Percentiles rank a stretch among this genome's conserved stretches.
These are phyloP conservation scores for Porodaedalea pini DNA, from an alignment of 1,284 basidiomycete genomes.

Conservation along the genomic window DNA sequence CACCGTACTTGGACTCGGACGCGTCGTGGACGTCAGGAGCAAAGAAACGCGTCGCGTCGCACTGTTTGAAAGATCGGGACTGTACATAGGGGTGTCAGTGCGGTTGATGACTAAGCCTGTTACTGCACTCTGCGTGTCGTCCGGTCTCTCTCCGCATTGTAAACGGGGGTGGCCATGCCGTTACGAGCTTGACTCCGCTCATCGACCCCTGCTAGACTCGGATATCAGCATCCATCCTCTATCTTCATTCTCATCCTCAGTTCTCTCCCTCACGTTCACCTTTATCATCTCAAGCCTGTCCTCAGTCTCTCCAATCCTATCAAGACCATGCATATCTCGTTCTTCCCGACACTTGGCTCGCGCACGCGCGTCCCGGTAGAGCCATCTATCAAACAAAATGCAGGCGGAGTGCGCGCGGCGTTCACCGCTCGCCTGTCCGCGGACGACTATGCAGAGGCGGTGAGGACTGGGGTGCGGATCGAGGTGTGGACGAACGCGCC, in stretches of 20 bases:
- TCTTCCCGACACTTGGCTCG: slow-evolving; percentile 6
- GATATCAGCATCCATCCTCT: neutral
- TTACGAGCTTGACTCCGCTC: neutral
- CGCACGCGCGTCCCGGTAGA: neutral
- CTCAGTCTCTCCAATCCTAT: neutral
- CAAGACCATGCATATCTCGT: slow-evolving; percentile 7
- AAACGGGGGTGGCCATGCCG: slow-evolving; percentile 2
- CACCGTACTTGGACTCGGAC: no score
- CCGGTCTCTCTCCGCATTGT: neutral
- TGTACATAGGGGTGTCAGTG: no score
- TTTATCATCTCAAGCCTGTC: neutral
- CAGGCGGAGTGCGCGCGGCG: slow-evolving; percentile 28
- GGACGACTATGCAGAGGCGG: slow-evolving; percentile 34
- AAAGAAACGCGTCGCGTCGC: no score
- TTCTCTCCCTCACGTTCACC: neutral
- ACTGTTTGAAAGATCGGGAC: no score
- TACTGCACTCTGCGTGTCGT: no score
- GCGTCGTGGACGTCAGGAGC: no score
- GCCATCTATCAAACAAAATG: neutral
- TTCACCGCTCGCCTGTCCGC: slow-evolving; percentile 37
- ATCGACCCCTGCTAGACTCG: neutral
- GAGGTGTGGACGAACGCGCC: slow-evolving; percentile 49
- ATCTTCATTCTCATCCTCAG: no score
- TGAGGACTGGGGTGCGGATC: slow-evolving; percentile 33
- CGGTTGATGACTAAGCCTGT: slow-evolving; percentile 3